Evolutionary conservation across 2,329 filamentous ascomycete species (phyloP).

Genomic region (Pseudopyricularia javanii): DNA sequence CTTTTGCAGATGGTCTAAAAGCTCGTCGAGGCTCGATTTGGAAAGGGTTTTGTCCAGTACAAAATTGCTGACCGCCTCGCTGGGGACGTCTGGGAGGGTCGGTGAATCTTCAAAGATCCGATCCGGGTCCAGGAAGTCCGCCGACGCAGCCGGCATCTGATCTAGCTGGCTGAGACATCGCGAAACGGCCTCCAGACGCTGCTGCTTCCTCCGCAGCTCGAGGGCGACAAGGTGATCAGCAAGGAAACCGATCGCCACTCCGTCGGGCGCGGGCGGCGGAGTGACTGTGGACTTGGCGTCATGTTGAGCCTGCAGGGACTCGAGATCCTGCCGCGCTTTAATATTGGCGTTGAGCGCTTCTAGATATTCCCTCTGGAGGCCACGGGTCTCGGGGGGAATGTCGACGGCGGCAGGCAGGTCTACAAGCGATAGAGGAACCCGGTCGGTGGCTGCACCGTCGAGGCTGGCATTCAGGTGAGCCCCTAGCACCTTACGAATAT

Average conservation of each 20-base stretch:
- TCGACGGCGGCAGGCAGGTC: constrained; percentile 23
- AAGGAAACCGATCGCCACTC: constrained; percentile 16
- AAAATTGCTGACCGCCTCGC: constrained; percentile 36
- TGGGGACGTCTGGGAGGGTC: constrained; percentile 37
- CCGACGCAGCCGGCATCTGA: constrained; percentile 37
- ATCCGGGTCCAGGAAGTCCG: constrained; percentile 35
- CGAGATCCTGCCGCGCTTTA: constrained; percentile 27
- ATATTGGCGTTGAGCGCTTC: constrained; percentile 39
- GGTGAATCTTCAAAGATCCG: constrained; percentile 31
- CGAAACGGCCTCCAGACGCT: constrained; percentile 35
- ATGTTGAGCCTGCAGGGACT: background rate
- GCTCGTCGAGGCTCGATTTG: constrained; percentile 29
- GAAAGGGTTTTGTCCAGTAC: constrained; percentile 23
- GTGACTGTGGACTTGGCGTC: background rate
- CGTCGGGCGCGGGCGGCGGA: constrained; percentile 4
- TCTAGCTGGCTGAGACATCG: constrained; percentile 36
- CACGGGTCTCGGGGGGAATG: constrained; percentile 23
- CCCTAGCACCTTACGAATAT: constrained; percentile 42
- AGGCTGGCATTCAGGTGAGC: constrained; percentile 38
- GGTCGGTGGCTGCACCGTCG: constrained; percentile 21
- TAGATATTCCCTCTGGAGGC: constrained; percentile 41
- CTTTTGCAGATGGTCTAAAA: constrained; percentile 42
- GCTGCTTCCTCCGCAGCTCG: constrained; percentile 37
- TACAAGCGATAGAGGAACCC: constrained; percentile 28
- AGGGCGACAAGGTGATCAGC: constrained; percentile 38